Evolutionary conservation across 768 basidiomycete genomes (phyloP).

Genomic region (Hygrophoropsis aurantiaca): DNA sequence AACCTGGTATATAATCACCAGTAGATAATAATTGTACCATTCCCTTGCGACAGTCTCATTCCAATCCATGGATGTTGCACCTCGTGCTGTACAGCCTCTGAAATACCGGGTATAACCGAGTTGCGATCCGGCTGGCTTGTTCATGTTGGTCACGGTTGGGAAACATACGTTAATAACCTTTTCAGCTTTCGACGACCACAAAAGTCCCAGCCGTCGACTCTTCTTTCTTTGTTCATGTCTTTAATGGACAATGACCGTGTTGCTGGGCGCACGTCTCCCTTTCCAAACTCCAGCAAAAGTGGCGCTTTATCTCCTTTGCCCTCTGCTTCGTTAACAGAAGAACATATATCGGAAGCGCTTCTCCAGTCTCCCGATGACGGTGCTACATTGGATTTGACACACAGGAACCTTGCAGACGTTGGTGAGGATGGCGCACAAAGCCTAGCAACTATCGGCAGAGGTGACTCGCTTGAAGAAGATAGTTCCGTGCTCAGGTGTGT

Average conservation of each 20-base stretch:
- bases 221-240: slow-evolving; percentile 21
- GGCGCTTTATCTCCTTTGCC: slow-evolving; percentile 28
- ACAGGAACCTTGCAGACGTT: slow-evolving; percentile 75
- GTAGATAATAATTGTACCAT: not conserved
- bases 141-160: slow-evolving; percentile 19
- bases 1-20: slow-evolving; percentile 3
- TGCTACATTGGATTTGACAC: slow-evolving; percentile 81
- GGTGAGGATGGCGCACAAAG: slow-evolving; percentile 73
- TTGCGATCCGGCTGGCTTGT: slow-evolving; percentile 13
- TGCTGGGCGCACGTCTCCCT: slow-evolving; percentile 27
- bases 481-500: slow-evolving; percentile 62
- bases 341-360: slow-evolving; percentile 66
- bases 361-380: slow-evolving; percentile 72
- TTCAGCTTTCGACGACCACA: slow-evolving; percentile 14
- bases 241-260: slow-evolving; percentile 28
- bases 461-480: slow-evolving; percentile 45
- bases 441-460: slow-evolving; percentile 61
- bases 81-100: slow-evolving; percentile 17
- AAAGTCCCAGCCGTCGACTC: slow-evolving; percentile 11
- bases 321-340: slow-evolving; percentile 47
- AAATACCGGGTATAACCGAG: slow-evolving; percentile 28
- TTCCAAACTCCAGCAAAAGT: slow-evolving; percentile 20
- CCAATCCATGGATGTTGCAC: slow-evolving; percentile 9
- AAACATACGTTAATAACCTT: slow-evolving; percentile 12
- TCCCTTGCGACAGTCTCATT: not conserved